Percentiles rank a stretch among this genome's conserved stretches.
Conservation (phyloP, 2,329 filamentous ascomycete species). For the Fusarium ambrosium region DNA sequence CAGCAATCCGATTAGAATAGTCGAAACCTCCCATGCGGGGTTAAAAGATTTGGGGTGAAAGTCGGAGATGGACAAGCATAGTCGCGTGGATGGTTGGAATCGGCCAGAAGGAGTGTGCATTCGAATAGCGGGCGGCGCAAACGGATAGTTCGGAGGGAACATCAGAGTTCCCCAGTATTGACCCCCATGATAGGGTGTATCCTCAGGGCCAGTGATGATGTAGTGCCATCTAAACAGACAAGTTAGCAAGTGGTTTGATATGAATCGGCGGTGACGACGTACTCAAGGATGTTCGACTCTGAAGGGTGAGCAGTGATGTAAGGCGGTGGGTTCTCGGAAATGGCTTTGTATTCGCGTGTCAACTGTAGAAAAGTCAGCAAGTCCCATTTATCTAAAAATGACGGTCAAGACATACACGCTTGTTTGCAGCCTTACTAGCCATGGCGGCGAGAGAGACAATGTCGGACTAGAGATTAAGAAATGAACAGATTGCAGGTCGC, state of each 20-base stretch:
- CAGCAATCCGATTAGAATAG: conserved; percentile 92
- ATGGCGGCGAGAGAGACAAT: conserved; percentile 56
- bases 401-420: conserved; percentile 68
- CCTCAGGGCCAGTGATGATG: conserved; percentile 92
- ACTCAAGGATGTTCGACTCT: conserved; percentile 92
- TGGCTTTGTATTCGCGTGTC: conserved; percentile 73
- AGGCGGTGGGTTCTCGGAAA: conserved; percentile 82
- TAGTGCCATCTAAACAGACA: conserved; percentile 81
- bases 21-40: conserved; percentile 97
- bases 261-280: conserved; percentile 47
- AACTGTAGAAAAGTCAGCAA: conserved; percentile 58
- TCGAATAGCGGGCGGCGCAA: conserved; percentile 95
- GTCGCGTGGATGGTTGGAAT: conserved; percentile 91
- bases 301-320: conserved; percentile 92
- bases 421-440: conserved; percentile 80
- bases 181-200: conserved; percentile 92
- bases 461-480: conserved; percentile 22
- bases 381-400: background rate
- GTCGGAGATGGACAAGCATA: conserved; percentile 96
- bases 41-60: conserved; percentile 99
- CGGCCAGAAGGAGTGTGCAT: conserved; percentile 98
- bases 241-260: conserved; percentile 22
- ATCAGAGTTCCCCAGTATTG: conserved; percentile 99
- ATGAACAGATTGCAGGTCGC: conserved; percentile 47
- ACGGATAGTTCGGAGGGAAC: conserved; percentile 97